These are phyloP conservation scores for Saprolegnia parasitica DNA, from an alignment of 352 stramenopile genomes.

Conservation along the genomic window DNA sequence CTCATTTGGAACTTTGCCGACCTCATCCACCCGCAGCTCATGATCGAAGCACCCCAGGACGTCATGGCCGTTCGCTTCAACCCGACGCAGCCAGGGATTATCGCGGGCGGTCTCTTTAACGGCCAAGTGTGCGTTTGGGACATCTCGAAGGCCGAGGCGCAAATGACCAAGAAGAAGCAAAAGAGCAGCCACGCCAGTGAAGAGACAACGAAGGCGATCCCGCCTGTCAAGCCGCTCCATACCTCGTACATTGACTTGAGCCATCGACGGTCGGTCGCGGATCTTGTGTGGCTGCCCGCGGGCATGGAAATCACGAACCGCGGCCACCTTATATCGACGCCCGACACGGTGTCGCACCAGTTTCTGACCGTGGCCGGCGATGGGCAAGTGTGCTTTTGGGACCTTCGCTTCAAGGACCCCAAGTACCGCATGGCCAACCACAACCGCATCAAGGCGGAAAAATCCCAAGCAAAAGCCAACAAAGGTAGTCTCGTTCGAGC, in stretches of 20 bases:
- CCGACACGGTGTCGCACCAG: slow-evolving; percentile 63
- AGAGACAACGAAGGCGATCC: slow-evolving; percentile 52
- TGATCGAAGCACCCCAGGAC: slow-evolving; percentile 89
- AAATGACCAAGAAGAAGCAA: slow-evolving; percentile 52
- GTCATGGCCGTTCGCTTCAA: slow-evolving; percentile 88
- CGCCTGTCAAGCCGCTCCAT: slow-evolving; percentile 63
- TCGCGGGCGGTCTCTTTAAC: slow-evolving; percentile 77
- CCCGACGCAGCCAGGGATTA: slow-evolving; percentile 73
- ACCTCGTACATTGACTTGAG: slow-evolving; percentile 85
- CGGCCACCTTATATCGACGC: slow-evolving; percentile 66
- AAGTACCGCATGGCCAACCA: slow-evolving; percentile 64
- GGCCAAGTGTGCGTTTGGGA: slow-evolving; percentile 92
- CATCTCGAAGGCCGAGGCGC: slow-evolving; percentile 68
- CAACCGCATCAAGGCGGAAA: slow-evolving; percentile 54
- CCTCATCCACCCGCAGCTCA: slow-evolving; percentile 90
- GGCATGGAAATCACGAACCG: slow-evolving; percentile 85
- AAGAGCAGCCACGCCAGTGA: slow-evolving; percentile 39
- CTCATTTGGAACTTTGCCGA: slow-evolving; percentile 93
- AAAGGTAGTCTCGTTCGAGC: slow-evolving; percentile 5
- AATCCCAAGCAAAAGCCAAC: slow-evolving; percentile 27
- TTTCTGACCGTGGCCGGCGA: slow-evolving; percentile 91
- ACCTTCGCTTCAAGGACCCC: slow-evolving; percentile 85
- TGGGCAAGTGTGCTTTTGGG: slow-evolving; percentile 90
- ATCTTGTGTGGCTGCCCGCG: slow-evolving; percentile 84
- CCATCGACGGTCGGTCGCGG: slow-evolving; percentile 78